Evolutionary conservation across 352 stramenopile genomes (phyloP), one percentile per base, ranked within the genome.

Genomic region (Globisporangium splendens): DNA sequence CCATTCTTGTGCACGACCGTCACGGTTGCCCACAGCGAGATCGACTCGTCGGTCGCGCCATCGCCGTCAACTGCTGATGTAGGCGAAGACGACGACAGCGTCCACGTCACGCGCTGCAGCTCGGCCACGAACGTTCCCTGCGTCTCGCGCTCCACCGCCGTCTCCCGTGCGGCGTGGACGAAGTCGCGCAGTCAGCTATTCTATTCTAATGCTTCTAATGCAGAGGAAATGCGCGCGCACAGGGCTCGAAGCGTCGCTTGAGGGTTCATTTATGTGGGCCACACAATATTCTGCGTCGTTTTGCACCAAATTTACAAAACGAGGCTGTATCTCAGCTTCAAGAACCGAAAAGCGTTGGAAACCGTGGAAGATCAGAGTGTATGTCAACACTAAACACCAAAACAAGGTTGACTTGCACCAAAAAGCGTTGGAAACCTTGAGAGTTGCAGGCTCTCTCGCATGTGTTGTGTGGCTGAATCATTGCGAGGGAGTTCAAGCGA

Each of bases 11-110:
- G 18, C 15, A 79, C 68, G 10, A 88, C 39, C 58, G 79, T 56
- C 54, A 89, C 70, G 28, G 56, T 66, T 15, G 42, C 54, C 76
- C 74, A 88, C 18, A 86, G n/a, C 7, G 63, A 21, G 2, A 56
- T 62, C 8, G 0, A 8, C 48, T 54, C 48, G 24, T 24, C 31
- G 10, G 12, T 22, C 10, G 13, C 31, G 18, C 24, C 22, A n/a
- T 54, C 48, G 48, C 8, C 15, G 48, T 15, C 39, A 44, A 8
- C 39, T 44, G 17, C 12, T 2, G 38, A 1, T 2, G 21, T 22
- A 54, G 22, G 3, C 31, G 28, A 54, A 17, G 56, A 22, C 14
- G 18, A 15, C 8, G 24, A 28, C 0, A 62, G 57, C 1, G 35
- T 38, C 71, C 76, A 80, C 15, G 61, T 53, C 14, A 82, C 44